Percentiles rank a stretch among this genome's conserved stretches.
phyloP scores from a whole-genome alignment of 768 basidiomycete species.

The Suillus plorans region DNA sequence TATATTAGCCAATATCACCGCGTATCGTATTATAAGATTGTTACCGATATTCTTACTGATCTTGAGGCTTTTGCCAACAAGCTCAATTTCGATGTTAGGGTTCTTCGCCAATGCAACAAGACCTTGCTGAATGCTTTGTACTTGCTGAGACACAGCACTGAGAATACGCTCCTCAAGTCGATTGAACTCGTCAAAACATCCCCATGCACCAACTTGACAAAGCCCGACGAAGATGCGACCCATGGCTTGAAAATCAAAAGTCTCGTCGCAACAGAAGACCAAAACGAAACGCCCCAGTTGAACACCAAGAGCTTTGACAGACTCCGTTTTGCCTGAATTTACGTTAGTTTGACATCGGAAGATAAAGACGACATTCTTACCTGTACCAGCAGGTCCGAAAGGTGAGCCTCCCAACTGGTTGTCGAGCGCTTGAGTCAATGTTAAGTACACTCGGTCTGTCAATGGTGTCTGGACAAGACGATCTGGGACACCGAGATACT shows the following conservation, averaged over 20 bases:
- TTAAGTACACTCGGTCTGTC: slow-evolving; percentile 95
- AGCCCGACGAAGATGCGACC: slow-evolving; percentile 98
- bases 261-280: slow-evolving; percentile 99
- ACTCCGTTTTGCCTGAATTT: slow-evolving; percentile 89
- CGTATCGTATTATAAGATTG: slow-evolving; percentile 10
- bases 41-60: slow-evolving; percentile 91
- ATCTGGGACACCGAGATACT: slow-evolving; percentile 96
- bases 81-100: slow-evolving; percentile 87
- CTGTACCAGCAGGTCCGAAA: slow-evolving; percentile 98
- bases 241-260: slow-evolving; percentile 99
- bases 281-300: slow-evolving; percentile 98
- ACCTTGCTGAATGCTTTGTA: slow-evolving; percentile 97
- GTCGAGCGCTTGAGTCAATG: slow-evolving; percentile 92
- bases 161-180: slow-evolving; percentile 97
- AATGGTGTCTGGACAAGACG: slow-evolving; percentile 97
- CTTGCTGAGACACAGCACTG: slow-evolving; percentile 97
- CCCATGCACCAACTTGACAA: slow-evolving; percentile 99
- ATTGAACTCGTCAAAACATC: slow-evolving; percentile 98
- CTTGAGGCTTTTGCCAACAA: slow-evolving; percentile 92
- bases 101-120: slow-evolving; percentile 80
- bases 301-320: slow-evolving; percentile 97
- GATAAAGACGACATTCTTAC: slow-evolving; percentile 36
- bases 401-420: slow-evolving; percentile 96
- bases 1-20: slow-evolving; percentile 9
- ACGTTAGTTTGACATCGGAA: slow-evolving; percentile 8